A percentile compares a stretch with the other conserved stretches of the same genome.
Evolutionary conservation across 805 yeast genomes (phyloP).

Genomic region (Hanseniaspora osmophila): DNA sequence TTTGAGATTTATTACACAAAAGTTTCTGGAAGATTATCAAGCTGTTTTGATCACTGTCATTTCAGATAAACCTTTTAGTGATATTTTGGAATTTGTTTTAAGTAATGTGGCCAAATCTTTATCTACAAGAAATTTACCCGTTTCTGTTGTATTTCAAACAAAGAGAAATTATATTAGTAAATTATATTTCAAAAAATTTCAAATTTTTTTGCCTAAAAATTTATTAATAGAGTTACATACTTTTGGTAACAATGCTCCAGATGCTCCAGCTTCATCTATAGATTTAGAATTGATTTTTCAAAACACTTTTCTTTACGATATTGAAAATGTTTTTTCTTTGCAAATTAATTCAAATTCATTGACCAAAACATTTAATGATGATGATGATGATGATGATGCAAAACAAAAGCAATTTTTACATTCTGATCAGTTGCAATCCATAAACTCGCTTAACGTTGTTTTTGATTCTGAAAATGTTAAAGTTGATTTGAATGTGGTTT

Average conservation of each 20-base stretch:
- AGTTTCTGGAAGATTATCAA: slow-evolving; percentile 7
- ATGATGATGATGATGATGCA: no score
- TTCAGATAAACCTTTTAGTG: slow-evolving; percentile 14
- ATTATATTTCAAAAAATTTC: slow-evolving; percentile 12
- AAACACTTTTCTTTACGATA: slow-evolving; percentile 12
- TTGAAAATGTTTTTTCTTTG: slow-evolving; percentile 12
- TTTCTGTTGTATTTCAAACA: slow-evolving; percentile 15
- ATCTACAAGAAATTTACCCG: slow-evolving; percentile 5
- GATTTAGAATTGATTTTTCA: slow-evolving; percentile 17
- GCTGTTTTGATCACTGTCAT: slow-evolving; percentile 13
- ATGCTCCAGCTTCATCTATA: background rate
- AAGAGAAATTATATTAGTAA: slow-evolving; percentile 14
- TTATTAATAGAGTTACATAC: slow-evolving; percentile 16
- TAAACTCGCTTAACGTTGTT: background rate
- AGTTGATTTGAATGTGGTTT: background rate
- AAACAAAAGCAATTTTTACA: no score
- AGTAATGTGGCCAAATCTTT: slow-evolving; percentile 7
- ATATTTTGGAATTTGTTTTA: slow-evolving; percentile 10
- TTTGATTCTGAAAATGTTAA: background rate
- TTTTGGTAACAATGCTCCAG: slow-evolving; percentile 7
- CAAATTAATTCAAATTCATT: background rate
- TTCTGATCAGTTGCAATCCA: background rate
- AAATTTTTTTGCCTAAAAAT: background rate
- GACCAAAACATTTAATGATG: no score
- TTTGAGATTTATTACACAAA: background rate